phyloP scores from a whole-genome alignment of 768 basidiomycete genomes.

The Podaxis mareebaensis region DNA sequence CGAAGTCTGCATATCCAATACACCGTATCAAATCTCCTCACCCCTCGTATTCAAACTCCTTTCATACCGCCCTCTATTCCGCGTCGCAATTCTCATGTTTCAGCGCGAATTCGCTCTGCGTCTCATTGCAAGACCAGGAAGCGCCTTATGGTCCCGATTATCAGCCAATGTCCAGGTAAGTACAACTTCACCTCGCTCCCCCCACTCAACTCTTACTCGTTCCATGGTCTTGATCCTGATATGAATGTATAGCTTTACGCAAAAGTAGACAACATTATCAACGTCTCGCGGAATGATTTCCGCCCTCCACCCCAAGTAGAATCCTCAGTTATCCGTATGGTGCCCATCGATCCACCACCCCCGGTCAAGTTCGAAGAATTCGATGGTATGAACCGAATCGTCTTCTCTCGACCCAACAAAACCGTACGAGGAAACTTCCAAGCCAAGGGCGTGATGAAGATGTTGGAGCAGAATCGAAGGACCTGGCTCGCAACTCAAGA shows the following conservation, averaged over 20 bases:
- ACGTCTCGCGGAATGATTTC: slow-evolving; percentile 97
- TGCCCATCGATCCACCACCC: slow-evolving; percentile 92
- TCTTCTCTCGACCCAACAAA: slow-evolving; percentile 91
- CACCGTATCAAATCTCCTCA: slow-evolving; percentile 98
- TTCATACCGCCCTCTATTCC: slow-evolving; percentile 92
- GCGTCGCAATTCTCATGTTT: slow-evolving; percentile 98
- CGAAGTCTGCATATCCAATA: slow-evolving; percentile 99
- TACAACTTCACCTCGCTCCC: background rate
- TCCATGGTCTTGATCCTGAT: background rate
- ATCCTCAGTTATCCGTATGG: slow-evolving; percentile 87
- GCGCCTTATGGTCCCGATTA: slow-evolving; percentile 88
- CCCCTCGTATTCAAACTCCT: slow-evolving; percentile 96
- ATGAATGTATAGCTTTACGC: slow-evolving; percentile 64
- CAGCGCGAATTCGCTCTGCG: slow-evolving; percentile 97
- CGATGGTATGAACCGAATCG: slow-evolving; percentile 89
- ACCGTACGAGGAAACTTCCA: slow-evolving; percentile 86
- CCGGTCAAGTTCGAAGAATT: slow-evolving; percentile 97
- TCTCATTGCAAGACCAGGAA: slow-evolving; percentile 81
- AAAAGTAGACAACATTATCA: slow-evolving; percentile 94
- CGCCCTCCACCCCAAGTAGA: slow-evolving; percentile 95
- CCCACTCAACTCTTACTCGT: background rate
- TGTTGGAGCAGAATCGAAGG: slow-evolving; percentile 91
- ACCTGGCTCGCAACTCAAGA: slow-evolving; percentile 88
- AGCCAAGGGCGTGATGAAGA: slow-evolving; percentile 92
- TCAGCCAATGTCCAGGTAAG: slow-evolving; percentile 88